Evolutionary conservation across 345 rosid genomes (phyloP), one percentile per base, ranked within the genome.

Genomic region (Lepidium sativum): DNA sequence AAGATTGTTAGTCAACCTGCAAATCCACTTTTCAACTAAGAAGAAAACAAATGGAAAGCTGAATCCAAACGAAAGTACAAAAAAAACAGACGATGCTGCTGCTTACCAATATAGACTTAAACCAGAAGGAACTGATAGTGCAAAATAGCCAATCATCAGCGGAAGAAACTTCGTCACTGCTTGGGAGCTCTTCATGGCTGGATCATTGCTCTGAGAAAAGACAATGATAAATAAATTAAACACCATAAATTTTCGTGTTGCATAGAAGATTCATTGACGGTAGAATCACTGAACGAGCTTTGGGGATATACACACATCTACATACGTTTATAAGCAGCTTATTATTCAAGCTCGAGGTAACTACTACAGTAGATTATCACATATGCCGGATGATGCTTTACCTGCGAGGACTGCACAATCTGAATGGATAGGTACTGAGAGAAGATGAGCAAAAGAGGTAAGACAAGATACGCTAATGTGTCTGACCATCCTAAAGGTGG

Each of bases 401-500:
- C 96, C 96, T 89, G 96, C 23, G 94, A 73, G 38, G 96, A 80
- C 67, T 87, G 98, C 87, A 92, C 87, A 65, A 92, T 87, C 77
- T 87, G 88, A 54, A 92, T 76, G 54, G 98, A 92, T 4, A 92
- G 47, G 35, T 82, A 92, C 72, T 92, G 98, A n/a, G 84, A 78
- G 67, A 82, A 42, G 61, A 92, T 79, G 57, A 92, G 77, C 61
- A 87, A 66, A 4, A 84, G 64, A 25, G 98, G 97, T 76, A 92
- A 77, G 72, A 86, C 94, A 52, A 92, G 97, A 75, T 92, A 92
- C 14, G 94, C 90, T 49, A 87, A 75, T 12, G 97, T 89, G 69
- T 83, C 96, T 2, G 88, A 52, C 98, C 96, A 89, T 61, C 98
- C 98, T 34, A 92, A 94, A 17, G 98, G 98, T 66, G 98, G 97